Conservation (phyloP, 2,329 filamentous ascomycete genomes). For the Trichophyton benhamiae region DNA sequence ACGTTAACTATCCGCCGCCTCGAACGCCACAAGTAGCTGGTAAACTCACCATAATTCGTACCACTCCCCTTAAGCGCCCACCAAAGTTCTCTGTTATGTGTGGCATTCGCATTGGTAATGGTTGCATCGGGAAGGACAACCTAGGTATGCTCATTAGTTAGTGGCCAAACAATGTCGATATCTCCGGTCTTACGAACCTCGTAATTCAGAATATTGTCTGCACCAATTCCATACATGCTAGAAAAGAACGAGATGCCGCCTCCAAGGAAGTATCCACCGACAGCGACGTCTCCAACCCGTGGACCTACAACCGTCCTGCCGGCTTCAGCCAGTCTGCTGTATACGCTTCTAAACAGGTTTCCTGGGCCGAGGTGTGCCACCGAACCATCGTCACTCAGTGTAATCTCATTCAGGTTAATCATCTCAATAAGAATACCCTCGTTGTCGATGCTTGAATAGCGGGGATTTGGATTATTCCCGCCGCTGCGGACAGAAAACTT, state of each 20-base stretch:
- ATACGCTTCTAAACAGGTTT: neutral
- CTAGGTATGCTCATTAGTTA: too few relatives aligned
- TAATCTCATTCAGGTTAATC: neutral
- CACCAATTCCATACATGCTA: neutral
- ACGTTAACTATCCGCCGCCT: neutral
- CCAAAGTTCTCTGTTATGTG: constrained; percentile 13
- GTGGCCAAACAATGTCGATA: too few relatives aligned
- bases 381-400: neutral
- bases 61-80: constrained; percentile 33
- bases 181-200: too few relatives aligned
- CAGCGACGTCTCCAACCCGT: neutral
- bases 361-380: neutral
- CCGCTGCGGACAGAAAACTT: too few relatives aligned
- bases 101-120: constrained; percentile 21
- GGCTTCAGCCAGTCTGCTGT: neutral
- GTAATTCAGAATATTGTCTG: neutral
- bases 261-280: neutral
- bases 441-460: neutral
- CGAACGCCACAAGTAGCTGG: neutral
- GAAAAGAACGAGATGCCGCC: neutral
- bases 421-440: constrained; percentile 1
- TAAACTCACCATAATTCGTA: constrained; percentile 31
- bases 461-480: neutral
- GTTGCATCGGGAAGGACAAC: constrained; percentile 24
- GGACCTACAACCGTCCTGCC: neutral